Percentiles rank a stretch among this genome's conserved stretches.
Conservation (phyloP, 1,139 yeast species). For the Debaryomyces sp. region DNA sequence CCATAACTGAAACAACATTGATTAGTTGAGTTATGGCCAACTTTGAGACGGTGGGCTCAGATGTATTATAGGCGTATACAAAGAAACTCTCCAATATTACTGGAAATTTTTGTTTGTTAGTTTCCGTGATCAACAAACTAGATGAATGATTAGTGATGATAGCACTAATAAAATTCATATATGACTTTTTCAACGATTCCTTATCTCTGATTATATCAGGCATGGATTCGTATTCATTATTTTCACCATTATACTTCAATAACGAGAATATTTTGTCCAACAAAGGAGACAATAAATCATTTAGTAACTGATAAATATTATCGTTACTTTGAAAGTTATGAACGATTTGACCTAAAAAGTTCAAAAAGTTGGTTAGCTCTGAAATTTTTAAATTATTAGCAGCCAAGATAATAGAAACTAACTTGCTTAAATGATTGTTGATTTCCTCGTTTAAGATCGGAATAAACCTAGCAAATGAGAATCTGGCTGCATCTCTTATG, state of each 20-base stretch:
- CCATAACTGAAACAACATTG: constrained; percentile 68
- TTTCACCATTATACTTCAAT: constrained; percentile 33
- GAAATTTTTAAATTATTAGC: constrained; percentile 61
- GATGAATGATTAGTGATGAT: constrained; percentile 78
- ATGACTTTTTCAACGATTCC: constrained; percentile 65
- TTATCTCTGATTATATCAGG: constrained; percentile 62
- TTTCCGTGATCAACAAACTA: constrained; percentile 70
- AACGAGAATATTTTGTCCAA: constrained; percentile 63
- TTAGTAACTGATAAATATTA: constrained; percentile 71
- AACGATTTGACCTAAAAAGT: constrained; percentile 85
- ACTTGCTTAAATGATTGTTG: constrained; percentile 67
- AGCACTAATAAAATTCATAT: constrained; percentile 68
- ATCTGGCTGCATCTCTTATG: constrained; percentile 84
- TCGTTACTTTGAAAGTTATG: constrained; percentile 74
- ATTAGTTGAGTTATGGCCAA: constrained; percentile 69
- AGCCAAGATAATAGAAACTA: constrained; percentile 71
- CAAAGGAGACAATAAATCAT: constrained; percentile 73
- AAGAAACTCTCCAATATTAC: constrained; percentile 65
- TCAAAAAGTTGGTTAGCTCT: constrained; percentile 79
- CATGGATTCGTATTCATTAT: constrained; percentile 29
- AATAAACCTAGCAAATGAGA: constrained; percentile 83
- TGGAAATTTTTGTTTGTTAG: constrained; percentile 66
- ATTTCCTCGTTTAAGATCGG: constrained; percentile 57
- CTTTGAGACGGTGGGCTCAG: constrained; percentile 60
- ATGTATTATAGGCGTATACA: constrained; percentile 63